Evolutionary conservation across 2,329 filamentous ascomycete species (phyloP).

Genomic region (Cercospora zeae-maydis): DNA sequence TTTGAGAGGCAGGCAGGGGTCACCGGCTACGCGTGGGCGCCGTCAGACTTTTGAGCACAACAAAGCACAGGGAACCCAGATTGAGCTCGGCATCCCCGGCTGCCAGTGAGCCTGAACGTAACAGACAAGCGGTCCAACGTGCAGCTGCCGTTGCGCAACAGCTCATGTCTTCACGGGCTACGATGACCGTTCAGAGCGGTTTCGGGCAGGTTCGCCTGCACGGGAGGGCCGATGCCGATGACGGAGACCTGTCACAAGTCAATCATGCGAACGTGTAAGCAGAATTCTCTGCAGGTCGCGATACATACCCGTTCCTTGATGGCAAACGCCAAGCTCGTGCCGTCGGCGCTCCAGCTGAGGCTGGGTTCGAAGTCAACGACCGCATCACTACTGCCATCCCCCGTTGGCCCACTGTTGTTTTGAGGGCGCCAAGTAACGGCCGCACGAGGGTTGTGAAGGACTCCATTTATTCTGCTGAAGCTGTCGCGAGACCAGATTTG

Average conservation of each 20-base stretch:
- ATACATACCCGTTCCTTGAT: conserved; percentile 43
- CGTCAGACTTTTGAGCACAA: neutral
- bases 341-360: conserved; percentile 53
- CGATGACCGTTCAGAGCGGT: conserved; percentile 1
- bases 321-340: conserved; percentile 50
- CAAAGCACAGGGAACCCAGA: neutral
- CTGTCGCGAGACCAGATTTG: conserved; percentile 42
- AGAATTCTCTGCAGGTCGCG: neutral
- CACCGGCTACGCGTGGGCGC: neutral
- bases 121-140: neutral
- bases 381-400: conserved; percentile 8
- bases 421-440: conserved; percentile 31
- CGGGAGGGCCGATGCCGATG: neutral
- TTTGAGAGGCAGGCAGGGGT: conserved; percentile 21
- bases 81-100: no score
- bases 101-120: no score
- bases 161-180: neutral
- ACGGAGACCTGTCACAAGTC: conserved; percentile 1
- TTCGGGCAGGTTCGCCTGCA: neutral
- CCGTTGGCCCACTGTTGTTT: neutral
- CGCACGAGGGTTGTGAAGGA: conserved; percentile 17
- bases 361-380: conserved; percentile 28
- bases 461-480: conserved; percentile 21
- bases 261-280: neutral
- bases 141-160: neutral